Conservation (phyloP, 352 stramenopile genomes). For the Globisporangium camurandrum region DNA sequence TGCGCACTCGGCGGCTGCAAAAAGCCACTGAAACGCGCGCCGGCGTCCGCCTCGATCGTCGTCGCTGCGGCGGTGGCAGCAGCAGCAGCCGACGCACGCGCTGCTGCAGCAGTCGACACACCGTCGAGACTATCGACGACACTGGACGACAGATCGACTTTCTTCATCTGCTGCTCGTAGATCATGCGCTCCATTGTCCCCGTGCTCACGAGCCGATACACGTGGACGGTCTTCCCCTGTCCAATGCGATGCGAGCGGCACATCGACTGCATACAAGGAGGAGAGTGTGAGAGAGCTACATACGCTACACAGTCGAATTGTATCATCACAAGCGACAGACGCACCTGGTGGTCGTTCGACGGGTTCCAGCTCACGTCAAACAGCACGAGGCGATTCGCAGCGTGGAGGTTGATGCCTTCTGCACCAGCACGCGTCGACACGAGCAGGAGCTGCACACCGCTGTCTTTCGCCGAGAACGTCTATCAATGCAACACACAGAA, state of each 20-base stretch:
- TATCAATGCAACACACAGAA: constrained; percentile 11
- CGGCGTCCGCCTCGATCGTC: constrained; percentile 1
- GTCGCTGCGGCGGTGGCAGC: background rate
- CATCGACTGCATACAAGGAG: constrained; percentile 63
- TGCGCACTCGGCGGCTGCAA: constrained; percentile 32
- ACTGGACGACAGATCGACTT: constrained; percentile 68
- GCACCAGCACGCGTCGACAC: constrained; percentile 77
- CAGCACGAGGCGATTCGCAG: constrained; percentile 85
- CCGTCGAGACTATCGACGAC: constrained; percentile 51
- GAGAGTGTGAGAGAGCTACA: no score
- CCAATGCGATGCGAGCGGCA: constrained; percentile 89
- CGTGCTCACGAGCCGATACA: constrained; percentile 90
- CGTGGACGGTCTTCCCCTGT: constrained; percentile 82
- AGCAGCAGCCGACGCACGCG: background rate
- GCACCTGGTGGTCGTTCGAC: constrained; percentile 83
- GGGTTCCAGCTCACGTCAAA: constrained; percentile 91
- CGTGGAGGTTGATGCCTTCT: constrained; percentile 86
- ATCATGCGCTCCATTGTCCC: constrained; percentile 92
- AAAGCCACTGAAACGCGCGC: constrained; percentile 43
- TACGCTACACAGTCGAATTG: background rate
- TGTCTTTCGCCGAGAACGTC: constrained; percentile 51
- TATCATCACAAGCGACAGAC: background rate
- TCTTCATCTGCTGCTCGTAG: constrained; percentile 88
- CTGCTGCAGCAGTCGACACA: constrained; percentile 1
- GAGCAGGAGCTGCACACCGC: constrained; percentile 58